Evolutionary conservation across 805 yeast genomes (phyloP).

Genomic region (Maudiozyma saulgeensis): DNA sequence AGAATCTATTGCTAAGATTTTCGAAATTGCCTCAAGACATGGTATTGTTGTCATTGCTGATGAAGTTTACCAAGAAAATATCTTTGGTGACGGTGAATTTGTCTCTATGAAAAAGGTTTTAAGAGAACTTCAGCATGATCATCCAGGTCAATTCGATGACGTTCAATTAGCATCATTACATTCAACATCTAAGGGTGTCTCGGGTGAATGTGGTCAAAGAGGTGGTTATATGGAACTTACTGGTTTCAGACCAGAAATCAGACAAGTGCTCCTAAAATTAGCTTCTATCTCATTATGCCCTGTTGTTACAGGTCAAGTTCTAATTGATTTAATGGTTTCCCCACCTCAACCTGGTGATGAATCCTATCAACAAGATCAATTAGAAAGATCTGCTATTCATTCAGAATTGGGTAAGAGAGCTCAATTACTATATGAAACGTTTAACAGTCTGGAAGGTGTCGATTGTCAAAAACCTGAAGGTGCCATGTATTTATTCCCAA

Average conservation of each 20-base stretch:
- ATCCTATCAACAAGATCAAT: slow-evolving; percentile 55
- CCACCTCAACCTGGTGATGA: slow-evolving; percentile 78
- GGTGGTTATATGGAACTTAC: slow-evolving; percentile 96
- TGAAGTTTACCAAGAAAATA: slow-evolving; percentile 94
- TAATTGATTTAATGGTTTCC: slow-evolving; percentile 85
- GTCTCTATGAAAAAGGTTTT: slow-evolving; percentile 76
- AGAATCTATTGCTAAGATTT: slow-evolving; percentile 58
- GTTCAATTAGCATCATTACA: slow-evolving; percentile 90
- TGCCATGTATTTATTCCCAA: slow-evolving; percentile 96
- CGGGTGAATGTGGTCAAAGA: slow-evolving; percentile 99
- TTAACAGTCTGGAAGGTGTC: slow-evolving; percentile 70
- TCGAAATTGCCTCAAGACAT: slow-evolving; percentile 73
- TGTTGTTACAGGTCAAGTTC: slow-evolving; percentile 88
- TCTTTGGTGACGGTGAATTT: slow-evolving; percentile 66
- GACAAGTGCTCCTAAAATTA: slow-evolving; percentile 66
- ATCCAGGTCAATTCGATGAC: slow-evolving; percentile 47
- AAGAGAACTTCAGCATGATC: slow-evolving; percentile 47
- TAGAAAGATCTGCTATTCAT: slow-evolving; percentile 56
- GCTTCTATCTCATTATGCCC: slow-evolving; percentile 91
- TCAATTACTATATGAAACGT: slow-evolving; percentile 53
- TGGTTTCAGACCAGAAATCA: slow-evolving; percentile 66
- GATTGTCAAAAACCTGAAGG: slow-evolving; percentile 87
- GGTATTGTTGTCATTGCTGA: slow-evolving; percentile 88
- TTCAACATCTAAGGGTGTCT: slow-evolving; percentile 95
- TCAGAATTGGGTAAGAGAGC: slow-evolving; percentile 58